Conservation (phyloP, 257 asterid genomes). For the Knoxia roxburghii region DNA sequence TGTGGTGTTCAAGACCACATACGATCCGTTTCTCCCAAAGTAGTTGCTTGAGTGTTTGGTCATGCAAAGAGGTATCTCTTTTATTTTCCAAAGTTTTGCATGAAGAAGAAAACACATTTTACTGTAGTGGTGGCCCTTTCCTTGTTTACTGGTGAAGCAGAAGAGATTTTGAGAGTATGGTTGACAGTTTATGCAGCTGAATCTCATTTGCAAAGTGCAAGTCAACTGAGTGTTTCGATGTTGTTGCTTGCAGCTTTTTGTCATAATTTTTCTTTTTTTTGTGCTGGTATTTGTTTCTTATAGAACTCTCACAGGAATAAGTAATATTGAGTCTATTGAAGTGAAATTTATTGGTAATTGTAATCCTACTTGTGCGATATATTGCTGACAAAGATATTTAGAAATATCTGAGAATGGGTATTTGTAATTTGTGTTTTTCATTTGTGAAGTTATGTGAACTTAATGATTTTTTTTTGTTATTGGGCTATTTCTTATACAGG, state of each 20-base stretch:
- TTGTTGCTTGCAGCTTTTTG: background rate
- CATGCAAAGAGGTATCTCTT: background rate
- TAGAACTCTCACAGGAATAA: background rate
- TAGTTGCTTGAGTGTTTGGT: background rate
- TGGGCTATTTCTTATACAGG: conserved; percentile 41
- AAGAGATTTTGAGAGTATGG: background rate
- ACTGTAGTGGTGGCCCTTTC: background rate
- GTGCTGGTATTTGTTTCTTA: background rate
- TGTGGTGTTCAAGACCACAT: background rate
- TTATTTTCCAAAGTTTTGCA: background rate
- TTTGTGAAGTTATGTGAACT: background rate
- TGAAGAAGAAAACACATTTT: background rate
- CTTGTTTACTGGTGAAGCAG: no score
- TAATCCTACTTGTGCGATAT: background rate
- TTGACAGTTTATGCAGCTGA: background rate
- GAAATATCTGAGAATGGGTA: background rate
- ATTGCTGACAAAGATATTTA: background rate
- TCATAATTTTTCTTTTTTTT: background rate
- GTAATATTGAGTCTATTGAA: background rate
- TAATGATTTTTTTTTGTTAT: background rate
- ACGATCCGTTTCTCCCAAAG: background rate
- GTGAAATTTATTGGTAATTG: background rate
- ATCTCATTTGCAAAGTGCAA: background rate
- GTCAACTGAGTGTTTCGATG: background rate
- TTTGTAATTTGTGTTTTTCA: background rate